A percentile compares a stretch with the other conserved stretches of the same genome.
These are phyloP conservation scores for Chlorella sp. DNA, from an alignment of 139 green algal species.

Conservation along the genomic window DNA sequence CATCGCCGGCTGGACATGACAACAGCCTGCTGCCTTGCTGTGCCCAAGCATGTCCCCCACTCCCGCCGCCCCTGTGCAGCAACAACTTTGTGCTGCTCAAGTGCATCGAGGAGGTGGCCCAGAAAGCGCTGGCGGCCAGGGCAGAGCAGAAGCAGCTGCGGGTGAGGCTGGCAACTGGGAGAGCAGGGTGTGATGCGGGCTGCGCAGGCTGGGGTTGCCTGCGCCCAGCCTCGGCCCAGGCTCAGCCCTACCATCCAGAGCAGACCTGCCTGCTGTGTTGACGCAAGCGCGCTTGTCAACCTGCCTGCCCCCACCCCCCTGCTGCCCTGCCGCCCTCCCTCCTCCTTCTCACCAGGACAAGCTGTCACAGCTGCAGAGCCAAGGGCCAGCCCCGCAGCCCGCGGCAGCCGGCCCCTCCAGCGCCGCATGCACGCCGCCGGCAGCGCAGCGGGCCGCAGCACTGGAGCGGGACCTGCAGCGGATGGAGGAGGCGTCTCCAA, in stretches of 20 bases:
- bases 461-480: conserved; percentile 12
- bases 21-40: too few species aligned
- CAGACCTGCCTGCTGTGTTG: too few species aligned
- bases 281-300: too few species aligned
- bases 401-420: too few species aligned
- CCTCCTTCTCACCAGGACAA: background rate
- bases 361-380: background rate
- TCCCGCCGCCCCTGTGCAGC: background rate
- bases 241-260: too few species aligned
- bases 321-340: background rate
- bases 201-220: too few species aligned
- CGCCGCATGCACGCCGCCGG: background rate
- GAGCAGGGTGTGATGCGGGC: too few species aligned
- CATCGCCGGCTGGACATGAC: too few species aligned
- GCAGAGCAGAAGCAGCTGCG: background rate
- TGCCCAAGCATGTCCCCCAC: too few species aligned
- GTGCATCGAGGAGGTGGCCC: conserved; percentile 47
- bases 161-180: too few species aligned
- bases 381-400: background rate
- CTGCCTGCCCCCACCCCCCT: background rate
- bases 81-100: conserved; percentile 52
- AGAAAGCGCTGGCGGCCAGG: conserved; percentile 33
- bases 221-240: too few species aligned
- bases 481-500: conserved; percentile 1
- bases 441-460: background rate